Evolutionary conservation across 176 grass and related monocot species (phyloP).

Genomic region (Oropetium thomaeum): DNA sequence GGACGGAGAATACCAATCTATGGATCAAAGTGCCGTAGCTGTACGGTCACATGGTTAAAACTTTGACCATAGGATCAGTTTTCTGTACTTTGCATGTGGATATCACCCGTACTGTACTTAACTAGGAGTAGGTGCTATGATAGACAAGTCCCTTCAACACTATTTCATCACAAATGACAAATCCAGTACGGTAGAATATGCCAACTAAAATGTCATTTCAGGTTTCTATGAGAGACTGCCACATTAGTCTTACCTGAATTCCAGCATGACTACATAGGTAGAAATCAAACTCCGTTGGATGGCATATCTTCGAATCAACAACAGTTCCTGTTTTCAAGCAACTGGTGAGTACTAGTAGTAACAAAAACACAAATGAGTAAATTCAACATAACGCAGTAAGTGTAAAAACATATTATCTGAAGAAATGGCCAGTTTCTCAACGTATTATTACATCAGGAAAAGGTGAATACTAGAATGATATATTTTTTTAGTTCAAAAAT

Average conservation of each 20-base stretch:
- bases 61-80: constrained; percentile 12
- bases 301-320: constrained; percentile 98
- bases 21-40: constrained; percentile 18
- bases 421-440: not conserved
- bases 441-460: not conserved
- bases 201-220: constrained; percentile 15
- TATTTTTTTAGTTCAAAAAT: not conserved
- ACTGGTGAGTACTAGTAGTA: constrained; percentile 10
- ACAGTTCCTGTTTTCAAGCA: constrained; percentile 65
- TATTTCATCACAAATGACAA: constrained; percentile 36
- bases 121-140: constrained; percentile 10
- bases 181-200: constrained; percentile 18
- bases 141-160: constrained; percentile 13
- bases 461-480: not conserved
- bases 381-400: not conserved
- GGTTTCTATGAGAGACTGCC: constrained; percentile 7
- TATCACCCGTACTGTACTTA: not conserved
- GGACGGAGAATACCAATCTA: constrained; percentile 8
- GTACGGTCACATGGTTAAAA: constrained; percentile 43
- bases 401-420: not conserved
- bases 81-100: constrained; percentile 23
- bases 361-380: constrained; percentile 8
- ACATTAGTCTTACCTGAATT: constrained; percentile 78
- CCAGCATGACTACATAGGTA: constrained; percentile 99
- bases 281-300: constrained; percentile 97